Evolutionary conservation across 1,139 yeast genomes (phyloP), one percentile per base, ranked within the genome.

Genomic region (Hansenula sp.): DNA sequence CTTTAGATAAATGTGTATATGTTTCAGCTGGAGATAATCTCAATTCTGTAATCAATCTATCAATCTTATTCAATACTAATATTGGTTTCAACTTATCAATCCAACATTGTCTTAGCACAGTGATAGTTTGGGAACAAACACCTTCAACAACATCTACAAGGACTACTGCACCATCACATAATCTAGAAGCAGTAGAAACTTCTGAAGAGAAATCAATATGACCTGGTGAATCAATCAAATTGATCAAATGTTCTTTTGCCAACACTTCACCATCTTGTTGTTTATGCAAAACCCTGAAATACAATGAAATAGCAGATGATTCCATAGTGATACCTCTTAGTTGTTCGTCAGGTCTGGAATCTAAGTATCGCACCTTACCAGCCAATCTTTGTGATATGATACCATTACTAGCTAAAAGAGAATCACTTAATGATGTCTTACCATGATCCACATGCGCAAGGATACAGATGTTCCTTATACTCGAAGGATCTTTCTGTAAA

Each of bases 371-470:
- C 43, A 94, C 89, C 56, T 89, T 89, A 25, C 98, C 99, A 3
- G 97, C 98, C 77, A 90, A 74, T 55, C 92, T 73, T 51, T 85
- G 96, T 0, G 98, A 90, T 42, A 94, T 89, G 60, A 94, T 89
- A 40, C 98, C 98, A 65, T 94, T 94, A 38, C 96, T 84, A 24
- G 98, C 97, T 38, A 94, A 66, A 39, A 94, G 68, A 8, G 96
- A 86, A 62, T 94, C 99, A 40, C 96, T 85, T 34, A 94, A 69
- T 2, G 97, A 87, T 0, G 99, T 94, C 65, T 92, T 94, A 32
- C 99, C 99, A 60, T 94, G 99, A 60, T 94, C 99, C 26, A 94
- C 98, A 64, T 94, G 99, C 1, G 99, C 99, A 40, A 94, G 70
- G 46, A 94, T 89, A 63, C 98, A 94, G 35, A 94, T 88, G 62